Percentiles rank a stretch among this genome's conserved stretches.
These are phyloP conservation scores for Monosporascus sp. DNA, from an alignment of 2,329 filamentous ascomycete species.

Conservation along the genomic window DNA sequence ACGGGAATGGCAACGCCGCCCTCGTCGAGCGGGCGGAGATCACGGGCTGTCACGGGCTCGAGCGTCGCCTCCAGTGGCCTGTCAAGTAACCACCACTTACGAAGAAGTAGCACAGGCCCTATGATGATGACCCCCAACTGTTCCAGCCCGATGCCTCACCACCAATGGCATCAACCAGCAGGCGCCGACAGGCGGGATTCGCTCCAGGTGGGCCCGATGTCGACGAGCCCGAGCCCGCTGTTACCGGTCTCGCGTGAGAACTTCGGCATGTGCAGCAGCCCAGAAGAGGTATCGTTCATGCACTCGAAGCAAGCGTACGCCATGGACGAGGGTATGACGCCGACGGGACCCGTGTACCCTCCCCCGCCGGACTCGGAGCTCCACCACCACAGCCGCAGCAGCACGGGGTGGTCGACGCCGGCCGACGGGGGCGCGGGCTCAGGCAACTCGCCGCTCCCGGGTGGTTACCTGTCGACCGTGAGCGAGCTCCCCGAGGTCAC, in stretches of 20 bases:
- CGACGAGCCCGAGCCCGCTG: slow-evolving; percentile 5
- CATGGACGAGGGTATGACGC: slow-evolving; percentile 18
- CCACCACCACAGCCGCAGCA: slow-evolving; percentile 10
- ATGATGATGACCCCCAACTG: slow-evolving; percentile 20
- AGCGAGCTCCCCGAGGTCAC: slow-evolving; percentile 16
- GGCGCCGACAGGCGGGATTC: slow-evolving; percentile 16
- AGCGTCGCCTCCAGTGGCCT: slow-evolving; percentile 11
- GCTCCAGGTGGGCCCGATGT: slow-evolving; percentile 11
- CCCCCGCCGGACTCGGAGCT: slow-evolving; percentile 21
- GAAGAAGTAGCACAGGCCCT: slow-evolving; percentile 24
- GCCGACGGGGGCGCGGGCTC: slow-evolving; percentile 15
- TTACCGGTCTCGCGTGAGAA: slow-evolving; percentile 4
- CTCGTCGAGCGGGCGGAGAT: slow-evolving; percentile 11
- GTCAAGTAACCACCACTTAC: slow-evolving; percentile 18
- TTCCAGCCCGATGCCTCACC: slow-evolving; percentile 16
- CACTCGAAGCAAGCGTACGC: slow-evolving; percentile 21
- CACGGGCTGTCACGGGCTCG: slow-evolving; percentile 18
- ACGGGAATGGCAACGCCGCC: slow-evolving; percentile 15
- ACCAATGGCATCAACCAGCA: slow-evolving; percentile 15
- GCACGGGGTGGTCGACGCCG: slow-evolving; percentile 17
- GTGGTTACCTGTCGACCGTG: slow-evolving; percentile 2
- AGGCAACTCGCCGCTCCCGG: slow-evolving; percentile 5
- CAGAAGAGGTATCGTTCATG: slow-evolving; percentile 21
- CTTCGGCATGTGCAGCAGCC: slow-evolving; percentile 20
- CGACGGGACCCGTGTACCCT: slow-evolving; percentile 17